Percentiles rank a stretch among this genome's conserved stretches.
Conservation (phyloP, 2,329 filamentous ascomycete species). For the Albophoma yamanashiensis region DNA sequence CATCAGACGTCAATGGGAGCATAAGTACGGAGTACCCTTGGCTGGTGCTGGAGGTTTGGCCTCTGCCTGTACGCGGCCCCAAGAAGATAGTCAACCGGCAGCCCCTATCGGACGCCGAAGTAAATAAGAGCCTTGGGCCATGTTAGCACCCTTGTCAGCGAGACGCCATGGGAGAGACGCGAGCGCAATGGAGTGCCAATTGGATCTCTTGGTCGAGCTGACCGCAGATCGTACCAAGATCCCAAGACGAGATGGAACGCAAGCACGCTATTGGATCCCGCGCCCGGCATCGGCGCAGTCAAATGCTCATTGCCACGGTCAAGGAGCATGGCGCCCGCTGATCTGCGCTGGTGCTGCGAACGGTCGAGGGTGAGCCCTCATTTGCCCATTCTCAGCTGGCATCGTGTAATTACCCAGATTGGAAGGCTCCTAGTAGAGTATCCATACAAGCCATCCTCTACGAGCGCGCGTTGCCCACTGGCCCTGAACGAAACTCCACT, state of each 20-base stretch:
- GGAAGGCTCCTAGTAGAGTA: not conserved
- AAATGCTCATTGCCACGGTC: not conserved
- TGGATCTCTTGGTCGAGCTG: not conserved
- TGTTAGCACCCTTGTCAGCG: not conserved
- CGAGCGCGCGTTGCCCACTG: too few relatives aligned
- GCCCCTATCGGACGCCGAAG: not conserved
- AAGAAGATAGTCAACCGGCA: not conserved
- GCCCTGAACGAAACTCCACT: not conserved
- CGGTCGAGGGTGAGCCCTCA: not conserved
- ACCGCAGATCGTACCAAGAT: not conserved
- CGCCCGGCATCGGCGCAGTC: not conserved
- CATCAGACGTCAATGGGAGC: not conserved
- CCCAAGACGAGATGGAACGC: not conserved
- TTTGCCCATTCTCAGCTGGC: not conserved
- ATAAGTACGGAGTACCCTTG: too few relatives aligned
- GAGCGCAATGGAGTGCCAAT: not conserved
- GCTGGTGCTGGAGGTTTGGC: too few relatives aligned
- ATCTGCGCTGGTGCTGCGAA: not conserved
- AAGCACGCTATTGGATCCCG: not conserved
- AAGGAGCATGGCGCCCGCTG: not conserved
- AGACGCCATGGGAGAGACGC: not conserved
- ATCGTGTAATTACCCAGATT: not conserved
- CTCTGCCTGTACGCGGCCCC: not conserved
- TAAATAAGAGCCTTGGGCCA: too few relatives aligned
- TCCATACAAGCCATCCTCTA: not conserved